Evolutionary conservation across 2,329 filamentous ascomycete genomes (phyloP), one percentile per base, ranked within the genome.

Genomic region (Fusarium nisikadoi): DNA sequence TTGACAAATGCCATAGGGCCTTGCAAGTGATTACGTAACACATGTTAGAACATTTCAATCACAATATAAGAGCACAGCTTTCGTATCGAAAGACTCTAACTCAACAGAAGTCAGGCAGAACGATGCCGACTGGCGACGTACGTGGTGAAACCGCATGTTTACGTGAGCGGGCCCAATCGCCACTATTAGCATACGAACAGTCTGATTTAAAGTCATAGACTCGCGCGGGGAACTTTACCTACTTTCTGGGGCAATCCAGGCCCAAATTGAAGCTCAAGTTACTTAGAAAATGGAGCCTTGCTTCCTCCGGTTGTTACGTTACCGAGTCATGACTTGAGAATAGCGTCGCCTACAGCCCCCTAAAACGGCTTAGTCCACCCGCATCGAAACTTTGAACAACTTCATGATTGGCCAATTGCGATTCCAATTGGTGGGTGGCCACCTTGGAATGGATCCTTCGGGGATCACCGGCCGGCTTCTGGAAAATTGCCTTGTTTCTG

Each of bases 251-350:
- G 63, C 62, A 65, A 59, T 27, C 27, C 8, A 25, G 25, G 46
- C 12, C n/a, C 53, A 42, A 35, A 20, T 35, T 12, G 27, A 36
- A 27, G 31, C 8, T 35, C n/a, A 20, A 54, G 58, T 53, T 53
- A 63, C 38, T 10, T 23, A 45, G 17, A n/a, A 59, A 66, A 56
- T 17, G 42, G 62, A 66, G 41, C 25, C 53, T 5, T 38, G 17
- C 47, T 50, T 35, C 11, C 41, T 11, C 41, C 27, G 43, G 33
- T 27, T 63, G 42, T 60, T 62, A 47, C 42, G 36, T 29, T 41
- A 25, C 62, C 54, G 64, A 67, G 64, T 67, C 62, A 67, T 67
- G 62, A 31, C 19, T 29, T 61, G 31, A 46, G 35, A 38, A 29
- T 17, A 14, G 11, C 5, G 64, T 68, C 64, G 64, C 62, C 54